Percentiles rank a stretch among this genome's conserved stretches.
Evolutionary conservation across 2,329 filamentous ascomycete species (phyloP).

Genomic region (Talaromyces sp.): DNA sequence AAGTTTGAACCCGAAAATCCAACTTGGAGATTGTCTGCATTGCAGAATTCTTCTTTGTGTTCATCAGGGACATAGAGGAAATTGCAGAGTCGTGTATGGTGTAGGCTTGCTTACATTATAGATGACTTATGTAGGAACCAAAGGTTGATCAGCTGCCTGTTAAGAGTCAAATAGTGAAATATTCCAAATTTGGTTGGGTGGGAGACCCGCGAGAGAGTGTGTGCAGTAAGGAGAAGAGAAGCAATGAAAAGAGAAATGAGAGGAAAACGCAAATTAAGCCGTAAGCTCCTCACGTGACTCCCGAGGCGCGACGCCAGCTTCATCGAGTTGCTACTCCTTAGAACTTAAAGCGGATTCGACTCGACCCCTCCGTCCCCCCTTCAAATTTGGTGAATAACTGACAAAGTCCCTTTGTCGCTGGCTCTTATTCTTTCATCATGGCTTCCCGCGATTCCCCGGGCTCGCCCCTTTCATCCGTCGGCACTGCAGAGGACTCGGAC

Average conservation of each 20-base stretch:
- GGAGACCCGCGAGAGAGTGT: too few relatives aligned
- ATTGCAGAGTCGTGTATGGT: too few relatives aligned
- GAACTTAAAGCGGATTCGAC: background rate
- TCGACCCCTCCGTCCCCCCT: background rate
- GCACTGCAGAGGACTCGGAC: constrained; percentile 62
- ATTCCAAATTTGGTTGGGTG: too few relatives aligned
- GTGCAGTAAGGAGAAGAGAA: background rate
- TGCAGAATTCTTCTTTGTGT: constrained; percentile 49
- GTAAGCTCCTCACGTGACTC: background rate
- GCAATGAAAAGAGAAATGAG: background rate
- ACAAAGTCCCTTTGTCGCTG: background rate
- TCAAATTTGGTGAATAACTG: background rate
- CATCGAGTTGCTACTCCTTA: background rate
- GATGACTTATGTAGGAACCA: too few relatives aligned
- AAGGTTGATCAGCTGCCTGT: too few relatives aligned
- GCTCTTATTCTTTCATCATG: constrained; percentile 35
- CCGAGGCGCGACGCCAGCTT: background rate
- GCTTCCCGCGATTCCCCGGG: constrained; percentile 56
- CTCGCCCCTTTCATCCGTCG: constrained; percentile 67
- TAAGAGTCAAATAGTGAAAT: too few relatives aligned
- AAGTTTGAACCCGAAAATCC: constrained; percentile 11
- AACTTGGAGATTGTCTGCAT: constrained; percentile 46
- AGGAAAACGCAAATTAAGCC: background rate
- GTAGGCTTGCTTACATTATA: too few relatives aligned
- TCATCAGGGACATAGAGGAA: constrained; percentile 36